Evolutionary conservation across 192 early-diverging fungal genomes (phyloP).

Genomic region (Chytriomyces confervae): DNA sequence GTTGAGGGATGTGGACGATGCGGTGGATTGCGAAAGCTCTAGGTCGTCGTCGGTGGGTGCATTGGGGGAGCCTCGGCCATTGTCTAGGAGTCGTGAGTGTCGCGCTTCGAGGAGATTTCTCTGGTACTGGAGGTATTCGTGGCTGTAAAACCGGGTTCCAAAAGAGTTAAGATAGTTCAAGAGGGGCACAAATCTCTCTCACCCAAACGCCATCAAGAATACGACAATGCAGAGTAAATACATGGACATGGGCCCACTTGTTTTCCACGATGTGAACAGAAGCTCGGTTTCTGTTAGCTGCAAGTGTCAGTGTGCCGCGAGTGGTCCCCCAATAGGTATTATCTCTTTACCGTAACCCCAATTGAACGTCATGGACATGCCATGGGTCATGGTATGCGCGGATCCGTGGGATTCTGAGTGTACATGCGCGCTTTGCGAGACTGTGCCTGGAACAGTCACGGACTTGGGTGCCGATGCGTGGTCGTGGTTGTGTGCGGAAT

Average conservation of each 20-base stretch:
- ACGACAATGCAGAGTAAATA: slow-evolving; percentile 17
- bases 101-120: slow-evolving; percentile 11
- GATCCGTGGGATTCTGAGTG: neutral
- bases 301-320: neutral
- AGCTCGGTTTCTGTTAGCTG: slow-evolving; percentile 6
- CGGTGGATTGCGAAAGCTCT: neutral
- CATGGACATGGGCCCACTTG: slow-evolving; percentile 14
- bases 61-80: neutral
- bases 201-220: slow-evolving; percentile 16
- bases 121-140: slow-evolving; percentile 19
- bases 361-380: slow-evolving; percentile 24
- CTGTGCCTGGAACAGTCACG: neutral
- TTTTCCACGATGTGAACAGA: slow-evolving; percentile 13
- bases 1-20: neutral
- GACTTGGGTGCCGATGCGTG: neutral
- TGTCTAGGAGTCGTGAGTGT: neutral
- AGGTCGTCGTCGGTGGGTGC: neutral
- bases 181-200: neutral
- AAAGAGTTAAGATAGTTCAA: neutral
- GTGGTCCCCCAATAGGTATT: neutral
- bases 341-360: slow-evolving; percentile 13
- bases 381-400: neutral
- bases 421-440: too few species aligned
- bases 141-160: neutral
- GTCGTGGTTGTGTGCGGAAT: slow-evolving; percentile 9